Evolutionary conservation across 768 basidiomycete species (phyloP), one percentile per base, ranked within the genome.

Genomic region (Hygrophorus russula): DNA sequence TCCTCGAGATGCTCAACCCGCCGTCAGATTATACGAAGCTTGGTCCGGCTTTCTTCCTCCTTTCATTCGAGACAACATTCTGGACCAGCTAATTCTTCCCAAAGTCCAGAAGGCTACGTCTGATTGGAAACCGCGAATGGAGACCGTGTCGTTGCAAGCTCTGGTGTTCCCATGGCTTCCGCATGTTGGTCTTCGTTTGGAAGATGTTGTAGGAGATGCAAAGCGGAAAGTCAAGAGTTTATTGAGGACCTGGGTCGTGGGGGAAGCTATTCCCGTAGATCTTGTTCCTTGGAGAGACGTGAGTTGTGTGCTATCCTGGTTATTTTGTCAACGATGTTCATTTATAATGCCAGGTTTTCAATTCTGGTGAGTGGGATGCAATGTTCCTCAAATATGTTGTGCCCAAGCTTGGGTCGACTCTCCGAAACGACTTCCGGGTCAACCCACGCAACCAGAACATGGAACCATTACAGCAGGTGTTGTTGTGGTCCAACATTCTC

Each of bases 101-200:
- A 99, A 98, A 62, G 75, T 99, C 2, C 75, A 82, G 39, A 80
- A 80, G 49, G 78, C 89, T 2, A 74, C 97, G 28, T 72, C 78
- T 3, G 80, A 87, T 40, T 99, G 96, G 96, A 80, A 69, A 55
- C 65, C 77, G 5, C 78, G 73, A 54, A 70, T 64, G 19, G 72
- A 68, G 45, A 65, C 64, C 2, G 70, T 75, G 0, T 62, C 87
- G 0, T 60, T 98, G 39, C 87, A 84, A 38, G 68, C 74, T 1
- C 71, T 99, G 37, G 79, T 99, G 1, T 94, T 98, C 59, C 96
- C 96, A 7, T 99, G 96, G 96, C 63, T 99, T 36, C 90, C 92
- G 4, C 73, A 91, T 54, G 73, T 94, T 3, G 93, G 89, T 3
- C 61, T 84, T 27, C 67, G 92, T 41, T 63, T 90, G 48, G 91